phyloP scores from a whole-genome alignment of 768 basidiomycete genomes.

The Pisolithus albus region DNA sequence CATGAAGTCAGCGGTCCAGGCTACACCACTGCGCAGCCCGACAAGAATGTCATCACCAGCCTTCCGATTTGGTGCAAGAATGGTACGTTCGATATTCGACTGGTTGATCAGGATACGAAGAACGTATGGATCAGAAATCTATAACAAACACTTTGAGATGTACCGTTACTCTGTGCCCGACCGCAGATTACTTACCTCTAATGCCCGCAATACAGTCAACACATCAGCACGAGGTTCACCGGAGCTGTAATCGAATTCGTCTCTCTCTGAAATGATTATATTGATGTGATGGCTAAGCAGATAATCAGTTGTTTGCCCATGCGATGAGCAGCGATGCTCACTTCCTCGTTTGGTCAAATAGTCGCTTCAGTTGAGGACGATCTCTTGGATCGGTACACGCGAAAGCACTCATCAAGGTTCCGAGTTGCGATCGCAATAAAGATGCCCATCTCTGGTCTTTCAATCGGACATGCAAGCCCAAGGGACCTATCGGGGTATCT shows the following conservation, averaged over 20 bases:
- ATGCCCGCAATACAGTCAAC: constrained; percentile 72
- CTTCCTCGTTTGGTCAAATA: constrained; percentile 58
- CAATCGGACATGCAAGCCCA: constrained; percentile 73
- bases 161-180: background rate
- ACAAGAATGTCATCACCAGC: constrained; percentile 53
- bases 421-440: constrained; percentile 60
- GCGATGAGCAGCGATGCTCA: constrained; percentile 32
- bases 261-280: constrained; percentile 62
- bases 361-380: constrained; percentile 42
- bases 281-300: constrained; percentile 35
- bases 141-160: background rate
- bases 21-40: constrained; percentile 44
- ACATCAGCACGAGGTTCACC: constrained; percentile 64
- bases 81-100: constrained; percentile 58
- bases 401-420: constrained; percentile 54
- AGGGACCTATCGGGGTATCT: constrained; percentile 64
- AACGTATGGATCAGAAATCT: constrained; percentile 74
- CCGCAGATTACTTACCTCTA: constrained; percentile 52
- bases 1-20: constrained; percentile 60
- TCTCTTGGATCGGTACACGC: constrained; percentile 71
- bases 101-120: constrained; percentile 77
- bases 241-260: constrained; percentile 70
- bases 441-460: constrained; percentile 61
- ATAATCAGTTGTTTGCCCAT: constrained; percentile 6
- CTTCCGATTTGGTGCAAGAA: constrained; percentile 58